Base-by-base conservation (phyloP, 2,329 filamentous ascomycete genomes). In the Penicillium sp. region DNA sequence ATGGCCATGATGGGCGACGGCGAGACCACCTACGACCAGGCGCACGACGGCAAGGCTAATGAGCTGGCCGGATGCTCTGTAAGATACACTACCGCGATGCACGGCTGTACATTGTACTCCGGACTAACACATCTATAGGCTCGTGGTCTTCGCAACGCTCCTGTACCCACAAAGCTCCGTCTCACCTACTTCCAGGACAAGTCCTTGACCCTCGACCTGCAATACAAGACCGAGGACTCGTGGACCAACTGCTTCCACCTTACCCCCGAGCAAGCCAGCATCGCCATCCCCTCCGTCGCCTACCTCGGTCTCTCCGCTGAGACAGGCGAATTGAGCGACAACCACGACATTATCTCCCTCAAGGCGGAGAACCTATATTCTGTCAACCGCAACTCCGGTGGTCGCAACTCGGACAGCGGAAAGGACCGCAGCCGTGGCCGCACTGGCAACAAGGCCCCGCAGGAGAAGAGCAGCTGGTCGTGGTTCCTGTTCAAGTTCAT, bases 1-100 rank as follows among this genome's bases (percentile, higher is more conserved):
- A 97, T 97, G 92, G 93, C 92, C 57, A 97, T 97, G 94, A 81
- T 91, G 62, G 94, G 94, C 54, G 94, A 99, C 71, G 93, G 94
- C 56, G 80, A 91, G 69, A 96, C 88, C 6, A 71, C 80, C 12
- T 99, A 99, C 76, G 91, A 97, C 79, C 91, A 97, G 78, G 86
- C 87, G 64, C 92, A 92, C 66, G 94, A 99, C 68, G 94, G 94
- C 70, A 97, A 97, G 80, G 83, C 85, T 51, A 91, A 90, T 65
- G 94, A 99, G 76, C 80, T 97, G 55, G 92, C 91, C 46, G 94
- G 94, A 53, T 99, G 94, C 80, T 97, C 93, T 48, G 83, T 85
- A 77, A 44, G 81, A 7, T 29, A 42, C 4, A 13, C 7, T 2
- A 7, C 12, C 8, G 17, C 6, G 17, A 36, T 41, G 29, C 17